Evolutionary conservation across 2,329 filamentous ascomycete species (phyloP), one percentile per base, ranked within the genome.

Genomic region (Fusarium verticillioides): DNA sequence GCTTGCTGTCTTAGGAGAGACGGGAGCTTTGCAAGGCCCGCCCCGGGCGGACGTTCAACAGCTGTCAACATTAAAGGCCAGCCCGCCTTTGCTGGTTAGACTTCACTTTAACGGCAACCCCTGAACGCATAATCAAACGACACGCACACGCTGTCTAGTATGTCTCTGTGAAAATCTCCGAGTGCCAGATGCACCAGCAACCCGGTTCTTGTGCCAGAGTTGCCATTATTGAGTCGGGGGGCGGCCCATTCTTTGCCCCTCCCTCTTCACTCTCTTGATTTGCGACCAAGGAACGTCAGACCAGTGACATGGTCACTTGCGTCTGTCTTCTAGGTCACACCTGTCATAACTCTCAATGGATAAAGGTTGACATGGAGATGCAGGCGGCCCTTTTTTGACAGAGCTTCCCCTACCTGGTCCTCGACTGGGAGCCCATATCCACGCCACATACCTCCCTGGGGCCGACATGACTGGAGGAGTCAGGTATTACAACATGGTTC

Each of bases 381-480:
- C 60, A 69, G 63, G 43, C 40, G 43, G 36, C 52, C 60, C 36
- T 64, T 72, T 75, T 73, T 60, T 49, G 66, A 73, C 60, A 63
- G 53, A 65, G 67, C 54, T 62, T 37, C 36, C 46, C 46, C 46
- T 60, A 54, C 59, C 49, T 54, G 32, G 62, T 53, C 58, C 66
- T 71, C 34, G 56, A 56, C 46, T 43, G 34, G 46, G 58, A 69
- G 73, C 58, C 62, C 60, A 77, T 69, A 77, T 70, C 60, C 69
- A 74, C 65, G 75, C 75, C 74, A 76, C 74, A 74, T 72, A 64
- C 72, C 64, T 56, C 23, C 47, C 60, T 23, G 47, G n/a, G 68
- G 44, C 64, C 63, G 74, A 72, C 69, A 60, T 42, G 61, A 60
- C 46, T 65, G 30, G 37, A 23, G 40, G 52, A 53, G 28, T 57